A percentile compares a stretch with the other conserved stretches of the same genome.
Evolutionary conservation across 2,329 filamentous ascomycete genomes (phyloP).

Genomic region (Xylariales sp.): DNA sequence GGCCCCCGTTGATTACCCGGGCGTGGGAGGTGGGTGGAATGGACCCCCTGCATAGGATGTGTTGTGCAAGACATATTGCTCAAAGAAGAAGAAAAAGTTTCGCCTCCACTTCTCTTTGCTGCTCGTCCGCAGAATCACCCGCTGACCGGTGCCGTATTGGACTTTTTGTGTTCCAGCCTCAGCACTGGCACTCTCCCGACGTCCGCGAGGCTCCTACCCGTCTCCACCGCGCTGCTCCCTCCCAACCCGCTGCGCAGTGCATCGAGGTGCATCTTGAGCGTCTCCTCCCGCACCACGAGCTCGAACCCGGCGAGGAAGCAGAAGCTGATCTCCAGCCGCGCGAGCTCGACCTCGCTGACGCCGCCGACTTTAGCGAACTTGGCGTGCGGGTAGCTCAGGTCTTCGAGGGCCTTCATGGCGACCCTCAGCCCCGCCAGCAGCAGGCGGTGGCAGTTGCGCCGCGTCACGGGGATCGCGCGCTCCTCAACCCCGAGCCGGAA

Average conservation of each 20-base stretch:
- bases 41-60: too few species aligned
- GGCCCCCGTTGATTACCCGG: too few species aligned
- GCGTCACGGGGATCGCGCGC: constrained; percentile 73
- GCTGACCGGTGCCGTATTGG: constrained; percentile 1
- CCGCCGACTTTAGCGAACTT: constrained; percentile 86
- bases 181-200: constrained; percentile 8
- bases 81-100: too few species aligned
- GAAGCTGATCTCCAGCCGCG: constrained; percentile 82
- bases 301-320: constrained; percentile 85
- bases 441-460: constrained; percentile 80
- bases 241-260: constrained; percentile 39
- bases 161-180: constrained; percentile 8
- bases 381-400: constrained; percentile 79
- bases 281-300: constrained; percentile 58
- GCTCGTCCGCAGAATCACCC: too few species aligned
- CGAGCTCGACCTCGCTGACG: constrained; percentile 76
- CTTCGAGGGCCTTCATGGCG: constrained; percentile 93
- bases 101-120: too few species aligned
- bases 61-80: too few species aligned
- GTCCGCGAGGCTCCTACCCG: not conserved
- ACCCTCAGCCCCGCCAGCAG: constrained; percentile 80
- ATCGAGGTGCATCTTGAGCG: constrained; percentile 62
- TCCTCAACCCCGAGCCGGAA: constrained; percentile 76
- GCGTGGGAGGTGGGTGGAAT: too few species aligned
- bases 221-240: not conserved